Percentiles rank a stretch among this genome's conserved stretches.
Evolutionary conservation across 108 stramenopile genomes (phyloP).

Genomic region (Nitzschia sp.): DNA sequence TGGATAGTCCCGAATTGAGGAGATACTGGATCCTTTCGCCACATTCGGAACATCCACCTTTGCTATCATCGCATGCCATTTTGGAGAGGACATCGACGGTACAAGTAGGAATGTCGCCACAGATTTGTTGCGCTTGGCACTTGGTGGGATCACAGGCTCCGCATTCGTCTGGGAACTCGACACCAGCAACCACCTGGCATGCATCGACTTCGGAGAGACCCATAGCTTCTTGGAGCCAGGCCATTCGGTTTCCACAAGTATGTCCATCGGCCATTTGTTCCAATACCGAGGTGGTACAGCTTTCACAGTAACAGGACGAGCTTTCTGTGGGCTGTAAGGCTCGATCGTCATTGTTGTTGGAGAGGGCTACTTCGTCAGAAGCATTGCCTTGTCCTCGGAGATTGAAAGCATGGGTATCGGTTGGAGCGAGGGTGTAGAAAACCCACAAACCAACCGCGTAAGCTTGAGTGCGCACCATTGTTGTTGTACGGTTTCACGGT

Average conservation of each 20-base stretch:
- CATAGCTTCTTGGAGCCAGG: conserved; percentile 51
- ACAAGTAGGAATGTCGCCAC: conserved; percentile 6
- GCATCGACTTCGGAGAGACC: conserved; percentile 39
- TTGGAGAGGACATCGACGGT: conserved; percentile 2
- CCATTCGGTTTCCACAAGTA: conserved; percentile 64
- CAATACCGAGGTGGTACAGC: conserved; percentile 53
- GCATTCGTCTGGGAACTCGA: conserved; percentile 18
- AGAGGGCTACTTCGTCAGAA: not conserved
- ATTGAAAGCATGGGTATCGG: not conserved
- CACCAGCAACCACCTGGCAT: conserved; percentile 5
- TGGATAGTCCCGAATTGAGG: not conserved
- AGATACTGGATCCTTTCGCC: conserved; percentile 9
- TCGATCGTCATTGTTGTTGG: too few species aligned
- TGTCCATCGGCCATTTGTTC: conserved; percentile 45
- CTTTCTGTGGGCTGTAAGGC: not conserved
- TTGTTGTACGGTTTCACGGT: too few species aligned
- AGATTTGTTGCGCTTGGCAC: conserved; percentile 8
- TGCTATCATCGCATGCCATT: not conserved
- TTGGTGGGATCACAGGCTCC: conserved; percentile 15
- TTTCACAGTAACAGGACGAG: conserved; percentile 52
- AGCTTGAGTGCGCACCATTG: too few species aligned
- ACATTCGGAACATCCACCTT: conserved; percentile 3
- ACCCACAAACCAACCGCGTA: not conserved
- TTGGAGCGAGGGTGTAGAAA: not conserved
- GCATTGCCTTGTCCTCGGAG: not conserved